A percentile compares a stretch with the other conserved stretches of the same genome.
phyloP scores from a whole-genome alignment of 768 basidiomycete genomes.

The Lactarius hengduanensis region DNA sequence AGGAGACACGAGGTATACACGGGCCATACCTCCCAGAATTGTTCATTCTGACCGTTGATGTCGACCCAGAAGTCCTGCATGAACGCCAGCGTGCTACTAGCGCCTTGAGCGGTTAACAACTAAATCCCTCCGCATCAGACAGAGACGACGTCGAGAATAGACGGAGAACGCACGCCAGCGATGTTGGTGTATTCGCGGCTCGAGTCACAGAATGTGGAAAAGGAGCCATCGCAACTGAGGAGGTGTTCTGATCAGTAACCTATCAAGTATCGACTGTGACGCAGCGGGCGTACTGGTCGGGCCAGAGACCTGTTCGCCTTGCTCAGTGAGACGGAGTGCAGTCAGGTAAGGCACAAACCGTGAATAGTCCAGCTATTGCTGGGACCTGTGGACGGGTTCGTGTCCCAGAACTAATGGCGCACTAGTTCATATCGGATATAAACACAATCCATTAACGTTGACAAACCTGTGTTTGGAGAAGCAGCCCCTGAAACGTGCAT shows the following conservation, averaged over 20 bases:
- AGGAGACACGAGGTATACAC: neutral
- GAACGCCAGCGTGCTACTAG: slow-evolving; percentile 54
- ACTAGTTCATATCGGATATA: neutral
- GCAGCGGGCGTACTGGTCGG: slow-evolving; percentile 48
- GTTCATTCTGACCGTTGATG: slow-evolving; percentile 54
- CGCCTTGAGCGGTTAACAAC: slow-evolving; percentile 59
- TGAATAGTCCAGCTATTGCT: slow-evolving; percentile 72
- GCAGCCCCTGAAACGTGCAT: slow-evolving; percentile 46
- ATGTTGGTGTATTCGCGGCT: slow-evolving; percentile 49
- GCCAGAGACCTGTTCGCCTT: slow-evolving; percentile 55
- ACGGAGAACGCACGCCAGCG: slow-evolving; percentile 34
- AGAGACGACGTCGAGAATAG: neutral
- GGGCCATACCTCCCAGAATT: slow-evolving; percentile 63
- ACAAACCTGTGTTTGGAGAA: slow-evolving; percentile 55
- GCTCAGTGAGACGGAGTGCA: slow-evolving; percentile 13
- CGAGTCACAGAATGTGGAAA: slow-evolving; percentile 39
- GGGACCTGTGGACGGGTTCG: slow-evolving; percentile 60
- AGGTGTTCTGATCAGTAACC: slow-evolving; percentile 10
- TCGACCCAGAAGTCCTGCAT: slow-evolving; percentile 69
- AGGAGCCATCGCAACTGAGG: slow-evolving; percentile 54
- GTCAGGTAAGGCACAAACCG: slow-evolving; percentile 41
- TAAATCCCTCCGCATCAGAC: slow-evolving; percentile 31
- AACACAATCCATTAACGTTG: neutral
- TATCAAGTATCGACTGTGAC: neutral
- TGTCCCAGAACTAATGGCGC: slow-evolving; percentile 67